Base-by-base conservation (phyloP, 352 stramenopile genomes). In the Pythium biforme region DNA sequence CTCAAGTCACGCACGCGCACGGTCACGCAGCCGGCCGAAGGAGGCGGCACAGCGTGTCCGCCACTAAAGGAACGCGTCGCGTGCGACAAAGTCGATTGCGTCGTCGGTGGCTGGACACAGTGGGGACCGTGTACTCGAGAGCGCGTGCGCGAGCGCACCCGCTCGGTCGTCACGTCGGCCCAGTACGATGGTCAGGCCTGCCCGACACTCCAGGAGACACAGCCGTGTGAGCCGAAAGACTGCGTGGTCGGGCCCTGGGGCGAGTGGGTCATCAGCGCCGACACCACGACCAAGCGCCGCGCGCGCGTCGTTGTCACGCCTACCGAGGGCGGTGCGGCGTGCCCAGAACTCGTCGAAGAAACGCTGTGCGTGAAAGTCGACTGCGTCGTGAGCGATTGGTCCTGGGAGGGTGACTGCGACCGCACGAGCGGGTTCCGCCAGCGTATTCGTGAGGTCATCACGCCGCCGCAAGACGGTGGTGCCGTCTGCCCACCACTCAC, bases 351-450 rank as follows among this genome's bases (percentile, higher is more conserved):
- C 4, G 64, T 73, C 2, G 75, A 86, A 45, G 61, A 79, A 17
- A 22, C 33, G 1, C 33, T 15, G 25, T 65, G 56, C 25, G 43
- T 54, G 22, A 59, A 68, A 6, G 71, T 83, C 26, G 71, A 88
- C 58, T 90, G 81, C 41, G 68, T 62, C 0, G 72, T 88, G 1
- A 58, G 75, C 11, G 19, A 74, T 2, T 89, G 79, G 79, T 74
- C 61, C 5, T 62, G 73, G 72, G 47, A 41, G 39, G 55, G 66
- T 4, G 50, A 57, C 5, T 86, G 77, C 41, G 70, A 86, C 55
- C 33, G 68, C 0, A 55, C 45, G 14, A 79, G 61, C 19, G 73
- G 77, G 57, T 55, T 74, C 0, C 77, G 76, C 5, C 41, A 33
- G 29, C 73, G 77, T 0, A 61, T 60, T 0, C 58, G 79, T 10